phyloP scores from a whole-genome alignment of 2,329 filamentous ascomycete species.

The Escovopsis weberi region DNA sequence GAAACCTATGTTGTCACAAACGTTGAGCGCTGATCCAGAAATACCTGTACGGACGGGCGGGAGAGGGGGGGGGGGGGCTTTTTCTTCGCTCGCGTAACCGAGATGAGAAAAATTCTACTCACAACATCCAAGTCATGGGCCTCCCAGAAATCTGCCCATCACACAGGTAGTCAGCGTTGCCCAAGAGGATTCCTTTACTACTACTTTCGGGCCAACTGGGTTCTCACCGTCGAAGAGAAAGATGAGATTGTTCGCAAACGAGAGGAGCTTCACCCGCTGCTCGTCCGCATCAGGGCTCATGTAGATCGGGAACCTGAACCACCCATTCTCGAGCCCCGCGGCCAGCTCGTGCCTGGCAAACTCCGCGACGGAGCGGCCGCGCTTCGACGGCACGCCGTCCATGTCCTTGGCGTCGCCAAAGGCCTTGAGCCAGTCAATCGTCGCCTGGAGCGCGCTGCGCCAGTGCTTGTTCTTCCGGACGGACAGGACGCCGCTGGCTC shows the following conservation, averaged over 20 bases:
- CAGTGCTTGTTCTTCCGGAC: background rate
- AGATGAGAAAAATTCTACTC: background rate
- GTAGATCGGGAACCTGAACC: background rate
- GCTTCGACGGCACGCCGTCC: background rate
- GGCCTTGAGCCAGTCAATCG: background rate
- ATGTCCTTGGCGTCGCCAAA: background rate
- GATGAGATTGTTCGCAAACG: background rate
- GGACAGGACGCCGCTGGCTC: background rate
- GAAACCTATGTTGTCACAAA: background rate
- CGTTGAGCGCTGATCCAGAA: no score
- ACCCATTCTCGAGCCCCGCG: background rate
- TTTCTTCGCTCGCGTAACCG: background rate
- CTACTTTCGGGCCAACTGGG: no score
- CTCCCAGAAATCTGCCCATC: background rate
- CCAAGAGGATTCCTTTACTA: no score
- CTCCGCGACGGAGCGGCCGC: background rate
- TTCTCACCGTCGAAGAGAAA: background rate
- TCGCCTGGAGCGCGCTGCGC: background rate
- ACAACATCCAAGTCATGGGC: background rate
- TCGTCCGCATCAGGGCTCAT: background rate
- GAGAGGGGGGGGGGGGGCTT: background rate
- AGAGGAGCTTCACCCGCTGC: background rate
- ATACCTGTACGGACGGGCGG: background rate
- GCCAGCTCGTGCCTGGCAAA: background rate
- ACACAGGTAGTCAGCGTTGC: no score